These are phyloP conservation scores for Gleditsia sinensis DNA, from an alignment of 306 rosid species.

Conservation along the genomic window DNA sequence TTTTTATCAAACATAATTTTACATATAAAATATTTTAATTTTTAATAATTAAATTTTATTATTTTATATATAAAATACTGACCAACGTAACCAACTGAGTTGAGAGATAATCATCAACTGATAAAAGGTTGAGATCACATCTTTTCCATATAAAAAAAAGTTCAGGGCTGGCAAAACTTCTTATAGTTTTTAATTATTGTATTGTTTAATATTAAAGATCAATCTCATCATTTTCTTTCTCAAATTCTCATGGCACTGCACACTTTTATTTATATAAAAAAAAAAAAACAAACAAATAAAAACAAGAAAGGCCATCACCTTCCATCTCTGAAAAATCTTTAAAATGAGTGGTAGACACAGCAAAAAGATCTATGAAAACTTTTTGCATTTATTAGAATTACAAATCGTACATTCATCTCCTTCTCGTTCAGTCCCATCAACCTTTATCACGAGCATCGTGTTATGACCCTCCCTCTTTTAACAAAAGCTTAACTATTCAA, in stretches of 20 bases:
- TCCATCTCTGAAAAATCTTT: background rate
- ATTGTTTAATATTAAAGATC: background rate
- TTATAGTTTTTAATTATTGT: too few relatives aligned
- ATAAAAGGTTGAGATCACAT: too few relatives aligned
- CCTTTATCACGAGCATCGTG: slow-evolving; percentile 2
- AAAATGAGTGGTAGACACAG: background rate
- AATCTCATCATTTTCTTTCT: background rate
- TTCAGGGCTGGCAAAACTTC: too few relatives aligned
- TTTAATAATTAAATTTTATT: too few relatives aligned
- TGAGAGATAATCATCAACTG: too few relatives aligned
- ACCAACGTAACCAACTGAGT: too few relatives aligned
- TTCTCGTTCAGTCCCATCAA: slow-evolving; percentile 4
- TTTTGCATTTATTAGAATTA: slow-evolving; percentile 31
- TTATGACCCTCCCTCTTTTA: background rate
- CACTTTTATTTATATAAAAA: too few relatives aligned
- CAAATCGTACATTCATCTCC: background rate
- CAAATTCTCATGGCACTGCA: background rate
- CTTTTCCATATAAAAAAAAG: too few relatives aligned
- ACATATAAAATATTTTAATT: too few relatives aligned
- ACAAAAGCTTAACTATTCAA: background rate
- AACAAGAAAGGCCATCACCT: background rate
- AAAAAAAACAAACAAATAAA: too few relatives aligned
- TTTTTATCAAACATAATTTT: too few relatives aligned
- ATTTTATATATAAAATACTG: too few relatives aligned
- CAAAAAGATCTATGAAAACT: background rate